Evolutionary conservation across 805 yeast species (phyloP).

Genomic region (Nakazawaea sp.): DNA sequence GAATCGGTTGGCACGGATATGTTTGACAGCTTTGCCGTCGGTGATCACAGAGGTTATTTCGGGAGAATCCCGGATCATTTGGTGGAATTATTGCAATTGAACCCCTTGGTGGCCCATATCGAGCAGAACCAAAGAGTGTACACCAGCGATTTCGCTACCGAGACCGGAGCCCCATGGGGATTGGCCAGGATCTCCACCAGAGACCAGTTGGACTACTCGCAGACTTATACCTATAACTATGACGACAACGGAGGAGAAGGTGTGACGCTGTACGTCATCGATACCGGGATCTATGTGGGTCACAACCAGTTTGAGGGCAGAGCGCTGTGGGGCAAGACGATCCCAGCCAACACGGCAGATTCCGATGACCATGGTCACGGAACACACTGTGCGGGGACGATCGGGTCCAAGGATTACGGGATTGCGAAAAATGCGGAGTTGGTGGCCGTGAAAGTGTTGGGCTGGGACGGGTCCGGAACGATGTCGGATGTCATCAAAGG

Average conservation of each 20-base stretch:
- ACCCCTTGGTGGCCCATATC: conserved; percentile 54
- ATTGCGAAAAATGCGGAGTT: conserved; percentile 53
- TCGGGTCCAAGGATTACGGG: conserved; percentile 51
- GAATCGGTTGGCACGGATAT: neutral
- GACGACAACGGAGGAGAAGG: conserved; percentile 57
- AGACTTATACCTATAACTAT: conserved; percentile 54
- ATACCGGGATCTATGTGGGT: conserved; percentile 45
- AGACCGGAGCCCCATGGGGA: conserved; percentile 72
- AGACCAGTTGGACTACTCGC: conserved; percentile 48
- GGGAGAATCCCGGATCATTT: conserved; percentile 2
- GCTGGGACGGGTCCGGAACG: conserved; percentile 52
- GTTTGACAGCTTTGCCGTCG: conserved; percentile 7
- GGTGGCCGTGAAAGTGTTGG: conserved; percentile 56
- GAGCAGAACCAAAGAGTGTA: conserved; percentile 54
- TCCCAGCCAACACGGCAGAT: conserved; percentile 45
- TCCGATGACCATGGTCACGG: conserved; percentile 56
- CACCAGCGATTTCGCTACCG: conserved; percentile 41
- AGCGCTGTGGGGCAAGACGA: conserved; percentile 54
- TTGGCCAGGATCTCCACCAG: conserved; percentile 66
- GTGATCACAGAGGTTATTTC: conserved; percentile 7
- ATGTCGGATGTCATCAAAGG: conserved; percentile 60
- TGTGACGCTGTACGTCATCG: conserved; percentile 49
- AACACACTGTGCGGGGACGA: conserved; percentile 63
- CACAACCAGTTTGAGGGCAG: conserved; percentile 57
- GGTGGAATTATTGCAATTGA: conserved; percentile 1